These are phyloP conservation scores for Fraxinus nigra DNA, from an alignment of 305 asterid species.

Conservation along the genomic window DNA sequence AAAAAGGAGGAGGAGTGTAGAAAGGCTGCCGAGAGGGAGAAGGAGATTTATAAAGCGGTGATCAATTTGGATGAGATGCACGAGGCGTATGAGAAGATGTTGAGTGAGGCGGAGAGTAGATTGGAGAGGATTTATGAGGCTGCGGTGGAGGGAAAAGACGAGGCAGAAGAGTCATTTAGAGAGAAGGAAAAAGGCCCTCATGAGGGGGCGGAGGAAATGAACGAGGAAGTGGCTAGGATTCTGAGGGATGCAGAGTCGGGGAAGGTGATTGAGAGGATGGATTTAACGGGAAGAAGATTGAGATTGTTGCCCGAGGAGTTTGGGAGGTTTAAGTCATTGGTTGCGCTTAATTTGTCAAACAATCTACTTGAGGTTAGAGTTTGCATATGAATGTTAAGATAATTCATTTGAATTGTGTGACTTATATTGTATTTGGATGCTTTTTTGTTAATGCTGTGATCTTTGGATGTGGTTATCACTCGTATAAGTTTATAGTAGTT, in stretches of 20 bases:
- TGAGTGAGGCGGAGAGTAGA: conserved; percentile 73
- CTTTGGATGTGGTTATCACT: background rate
- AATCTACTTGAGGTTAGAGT: conserved; percentile 71
- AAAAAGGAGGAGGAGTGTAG: conserved; percentile 22
- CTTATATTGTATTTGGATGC: background rate
- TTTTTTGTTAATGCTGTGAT: background rate
- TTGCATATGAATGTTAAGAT: conserved; percentile 7
- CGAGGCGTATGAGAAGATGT: conserved; percentile 69
- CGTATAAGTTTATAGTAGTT: background rate
- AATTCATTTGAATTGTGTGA: conserved; percentile 1
- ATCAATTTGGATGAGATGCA: conserved; percentile 80
- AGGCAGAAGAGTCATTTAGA: conserved; percentile 39
- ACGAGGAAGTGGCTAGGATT: conserved; percentile 64
- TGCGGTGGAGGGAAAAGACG: conserved; percentile 59
- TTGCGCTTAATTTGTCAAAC: conserved; percentile 62
- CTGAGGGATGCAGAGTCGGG: conserved; percentile 60
- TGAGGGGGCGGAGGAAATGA: conserved; percentile 37
- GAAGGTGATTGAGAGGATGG: conserved; percentile 56
- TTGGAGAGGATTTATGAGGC: conserved; percentile 84
- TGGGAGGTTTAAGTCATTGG: conserved; percentile 55
- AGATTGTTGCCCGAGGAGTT: conserved; percentile 74
- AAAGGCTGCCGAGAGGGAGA: conserved; percentile 38
- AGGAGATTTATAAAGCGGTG: conserved; percentile 58
- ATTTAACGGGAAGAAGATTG: conserved; percentile 56
- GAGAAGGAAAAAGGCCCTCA: conserved; percentile 20